Conservation (phyloP, 148 eudicot species). For the Camellia sinensis region DNA sequence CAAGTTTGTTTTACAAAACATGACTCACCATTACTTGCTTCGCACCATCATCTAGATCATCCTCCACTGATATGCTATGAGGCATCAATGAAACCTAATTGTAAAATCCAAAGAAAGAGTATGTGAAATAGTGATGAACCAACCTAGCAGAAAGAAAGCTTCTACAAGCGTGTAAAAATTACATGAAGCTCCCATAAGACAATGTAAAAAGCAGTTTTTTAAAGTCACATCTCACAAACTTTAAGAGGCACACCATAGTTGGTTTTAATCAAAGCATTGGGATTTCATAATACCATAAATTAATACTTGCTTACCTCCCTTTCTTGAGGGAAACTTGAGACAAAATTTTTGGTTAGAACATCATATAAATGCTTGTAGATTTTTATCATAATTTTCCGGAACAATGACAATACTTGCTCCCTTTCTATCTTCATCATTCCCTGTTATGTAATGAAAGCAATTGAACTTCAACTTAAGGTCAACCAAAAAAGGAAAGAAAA, state of each 20-base stretch:
- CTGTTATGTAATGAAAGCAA: background rate
- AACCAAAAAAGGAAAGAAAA: background rate
- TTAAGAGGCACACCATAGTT: background rate
- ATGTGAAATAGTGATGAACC: background rate
- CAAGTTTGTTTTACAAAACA: background rate
- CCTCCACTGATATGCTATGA: constrained; percentile 13
- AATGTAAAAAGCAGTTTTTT: background rate
- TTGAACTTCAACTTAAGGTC: background rate
- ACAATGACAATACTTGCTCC: constrained; percentile 16
- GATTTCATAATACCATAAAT: background rate
- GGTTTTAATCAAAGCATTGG: background rate
- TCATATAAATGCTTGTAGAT: constrained; percentile 16
- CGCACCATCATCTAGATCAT: constrained; percentile 20
- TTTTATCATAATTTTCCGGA: constrained; percentile 11
- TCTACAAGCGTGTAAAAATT: background rate
- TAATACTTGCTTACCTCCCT: constrained; percentile 2
- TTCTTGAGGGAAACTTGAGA: background rate
- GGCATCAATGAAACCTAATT: constrained; percentile 16
- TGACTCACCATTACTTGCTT: constrained; percentile 15
- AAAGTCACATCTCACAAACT: background rate
- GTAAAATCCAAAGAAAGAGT: background rate
- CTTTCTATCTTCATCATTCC: constrained; percentile 20
- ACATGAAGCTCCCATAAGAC: too few relatives aligned
- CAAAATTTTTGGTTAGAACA: constrained; percentile 13
- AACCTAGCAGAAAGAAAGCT: background rate